A percentile compares a stretch with the other conserved stretches of the same genome.
Evolutionary conservation across 306 rosid species (phyloP).

Genomic region (Rubus parviflorus): DNA sequence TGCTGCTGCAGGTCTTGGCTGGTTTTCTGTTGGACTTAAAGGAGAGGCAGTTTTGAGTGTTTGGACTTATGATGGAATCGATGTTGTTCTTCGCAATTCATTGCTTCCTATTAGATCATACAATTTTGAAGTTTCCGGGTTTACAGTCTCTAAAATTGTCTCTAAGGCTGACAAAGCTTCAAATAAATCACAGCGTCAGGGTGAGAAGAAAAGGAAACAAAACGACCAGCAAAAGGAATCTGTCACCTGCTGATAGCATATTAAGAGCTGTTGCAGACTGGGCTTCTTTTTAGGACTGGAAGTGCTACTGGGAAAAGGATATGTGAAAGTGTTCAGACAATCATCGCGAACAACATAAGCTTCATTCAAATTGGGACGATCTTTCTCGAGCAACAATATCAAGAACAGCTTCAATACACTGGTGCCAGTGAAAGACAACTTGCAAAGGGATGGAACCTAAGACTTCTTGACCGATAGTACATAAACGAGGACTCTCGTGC

Average conservation of each 20-base stretch:
- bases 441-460: not conserved
- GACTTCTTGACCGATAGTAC: not conserved
- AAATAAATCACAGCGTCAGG: conserved; percentile 42
- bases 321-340: not conserved
- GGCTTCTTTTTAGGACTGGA: not conserved
- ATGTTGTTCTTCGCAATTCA: conserved; percentile 66
- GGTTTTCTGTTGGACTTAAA: conserved; percentile 90
- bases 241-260: conserved; percentile 25
- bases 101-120: conserved; percentile 66
- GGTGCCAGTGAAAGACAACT: not conserved
- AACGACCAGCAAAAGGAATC: conserved; percentile 25
- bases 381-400: not conserved
- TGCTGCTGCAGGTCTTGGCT: conserved; percentile 87
- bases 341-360: not conserved
- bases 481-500: not conserved
- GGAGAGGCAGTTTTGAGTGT: conserved; percentile 73
- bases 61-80: conserved; percentile 89
- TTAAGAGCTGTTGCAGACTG: conserved; percentile 20
- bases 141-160: conserved; percentile 80
- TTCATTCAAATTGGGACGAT: not conserved
- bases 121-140: conserved; percentile 72
- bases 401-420: not conserved
- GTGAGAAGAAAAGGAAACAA: conserved; percentile 43
- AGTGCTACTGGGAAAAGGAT: not conserved
- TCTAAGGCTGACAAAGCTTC: conserved; percentile 66